Evolutionary conservation across 768 basidiomycete genomes (phyloP), one percentile per base, ranked within the genome.

Genomic region (Xerocomellus dryophilus): DNA sequence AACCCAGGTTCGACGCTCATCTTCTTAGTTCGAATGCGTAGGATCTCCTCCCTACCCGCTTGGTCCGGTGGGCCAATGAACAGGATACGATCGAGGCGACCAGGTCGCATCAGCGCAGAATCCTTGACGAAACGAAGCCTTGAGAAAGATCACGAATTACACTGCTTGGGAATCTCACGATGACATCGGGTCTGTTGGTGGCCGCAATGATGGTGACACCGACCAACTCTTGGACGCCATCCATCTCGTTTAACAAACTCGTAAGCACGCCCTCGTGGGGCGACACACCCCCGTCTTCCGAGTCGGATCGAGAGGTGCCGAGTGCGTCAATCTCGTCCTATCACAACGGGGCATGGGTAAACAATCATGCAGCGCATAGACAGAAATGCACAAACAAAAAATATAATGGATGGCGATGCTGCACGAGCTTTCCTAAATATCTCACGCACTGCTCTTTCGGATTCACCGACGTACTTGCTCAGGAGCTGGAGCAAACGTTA

Each of bases 261-360:
- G 95, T 95, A 8, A 99, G 78, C 12, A 98, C 93, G 8, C 97
- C 94, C 61, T 92, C 88, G 61, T 93, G 88, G 0, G 84, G 78
- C 0, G 81, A 78, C 1, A 75, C 71, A 6, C 74, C 69, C 39
- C 84, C 84, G 3, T 74, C 72, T 15, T 83, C 81, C 7, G 66
- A 68, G 42, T 83, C 81, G 0, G 74, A 76, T 31, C 97, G 82
- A 1, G 92, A 85, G 1, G 84, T 83, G 2, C 90, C 95, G 1
- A 99, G 79, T 0, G 95, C 94, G 65, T 99, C 97, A 48, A 99
- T 91, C 69, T 99, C 97, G 66, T 99, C 97, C 96, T 98, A 63
- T 2, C 14, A 44, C 25, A 40, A 39, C 2, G 17, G n/a, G n/a
- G 21, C 12, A 35, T 35, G 20, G 25, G 41, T 56, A 27, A 61